Evolutionary conservation across 345 rosid genomes (phyloP), one percentile per base, ranked within the genome.

Genomic region (Diplotaxis tenuifolia): DNA sequence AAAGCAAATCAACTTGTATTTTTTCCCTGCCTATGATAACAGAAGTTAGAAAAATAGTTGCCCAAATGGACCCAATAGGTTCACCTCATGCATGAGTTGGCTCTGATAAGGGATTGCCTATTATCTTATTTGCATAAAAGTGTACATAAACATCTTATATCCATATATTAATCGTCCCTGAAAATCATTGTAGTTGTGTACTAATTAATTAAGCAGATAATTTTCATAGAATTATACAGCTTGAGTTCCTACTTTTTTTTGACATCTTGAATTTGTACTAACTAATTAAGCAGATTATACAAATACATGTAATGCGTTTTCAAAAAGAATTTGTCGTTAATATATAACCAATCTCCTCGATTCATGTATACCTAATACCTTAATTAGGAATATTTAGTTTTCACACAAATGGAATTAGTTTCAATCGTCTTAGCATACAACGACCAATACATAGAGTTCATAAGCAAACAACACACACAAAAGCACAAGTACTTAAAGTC

Each of bases 1-100:
- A 40, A 64, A 64, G 16, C 19, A 14, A 12, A 19, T 6, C 60
- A 52, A 61, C 34, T 71, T 47, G 50, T 31, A 15, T 45, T 5
- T n/a, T 25, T 4, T n/a, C 7, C 7, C 18, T n/a, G 2, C 7
- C 18, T 14, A 29, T 29, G 63, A 29, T 5, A 62, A 18, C 11
- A 31, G 1, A 54, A 54, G 6, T 22, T 11, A 16, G 20, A 40
- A 12, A 72, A 23, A 12, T 63, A 40, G 21, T 54, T 8, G 4
- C 34, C 36, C 12, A 63, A 36, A 3, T 63, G 70, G 76, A 36
- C 40, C 32, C 45, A 47, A 1, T 49, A 16, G 32, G 58, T 29
- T 29, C 55, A 22, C 55, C 61, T 54, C 32, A 40, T 7, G 18
- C 65, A 65, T 28, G 59, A 65, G 70, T 28, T 73, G 63, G 65